Base-by-base conservation (phyloP, 1,284 basidiomycete species). In the Volvariella volvacea region DNA sequence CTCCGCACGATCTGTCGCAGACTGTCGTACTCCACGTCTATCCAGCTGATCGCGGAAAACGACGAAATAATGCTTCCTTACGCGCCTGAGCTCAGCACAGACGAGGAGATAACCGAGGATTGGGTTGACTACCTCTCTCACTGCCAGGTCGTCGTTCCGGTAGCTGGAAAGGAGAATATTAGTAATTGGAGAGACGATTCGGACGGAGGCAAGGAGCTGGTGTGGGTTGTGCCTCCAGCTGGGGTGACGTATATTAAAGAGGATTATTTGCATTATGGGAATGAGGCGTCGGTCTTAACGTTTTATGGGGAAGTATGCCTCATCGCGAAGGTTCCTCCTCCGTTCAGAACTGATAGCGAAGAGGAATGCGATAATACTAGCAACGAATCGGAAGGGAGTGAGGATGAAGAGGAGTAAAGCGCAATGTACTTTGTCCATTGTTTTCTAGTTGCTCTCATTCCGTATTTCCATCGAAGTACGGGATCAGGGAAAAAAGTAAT, bases 251-350 rank as follows among this genome's bases (percentile, higher is more conserved):
- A 10, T 14, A 22, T 46, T 10, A 12, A 41, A 3, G 25, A 41
- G 3, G 6, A 42, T 2, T 57, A 48, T 32, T 22, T 53, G 2
- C 31, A 43, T 0, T 58, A 55, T 43, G 58, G 56, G 3, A 58
- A 58, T 39, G 51, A 56, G 31, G 43, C 49, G 2, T 33, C 42
- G 1, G 3, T 55, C 2, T 46, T 16, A 4, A 48, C 42, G 19
- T 21, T 50, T n/a, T 60, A 60, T 39, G 53, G 49, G 3, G 39
- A 55, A 4, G 41, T 54, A 14, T 54, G 51, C 16, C 42, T 60
- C 4, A 44, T 51, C 16, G 54, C 46, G 3, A 20, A 48, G 28
- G 36, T 58, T 12, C 43, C 44, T 32, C 32, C 48, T 6, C 34
- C 25, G n/a, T n/a, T n/a, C n/a, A n/a, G n/a, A n/a, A n/a, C n/a